A percentile compares a stretch with the other conserved stretches of the same genome.
These are phyloP conservation scores for Hanseniaspora jakobsenii DNA, from an alignment of 805 yeast genomes.

Conservation along the genomic window DNA sequence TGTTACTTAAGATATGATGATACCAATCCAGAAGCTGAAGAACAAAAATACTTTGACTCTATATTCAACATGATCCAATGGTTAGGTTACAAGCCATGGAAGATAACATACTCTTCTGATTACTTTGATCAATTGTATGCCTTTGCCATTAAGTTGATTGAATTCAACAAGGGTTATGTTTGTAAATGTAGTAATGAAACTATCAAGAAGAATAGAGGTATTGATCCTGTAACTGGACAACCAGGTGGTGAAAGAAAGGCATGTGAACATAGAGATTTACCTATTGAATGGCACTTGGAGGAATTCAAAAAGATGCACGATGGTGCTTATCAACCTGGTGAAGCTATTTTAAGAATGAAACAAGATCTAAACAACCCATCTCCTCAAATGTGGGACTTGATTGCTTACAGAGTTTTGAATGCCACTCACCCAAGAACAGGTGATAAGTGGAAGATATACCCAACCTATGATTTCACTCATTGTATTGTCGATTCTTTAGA, in stretches of 20 bases:
- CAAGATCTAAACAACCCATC: constrained; percentile 81
- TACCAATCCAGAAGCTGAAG: constrained; percentile 98
- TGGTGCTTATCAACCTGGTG: constrained; percentile 78
- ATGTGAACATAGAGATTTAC: constrained; percentile 60
- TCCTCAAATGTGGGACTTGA: constrained; percentile 99
- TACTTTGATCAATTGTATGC: constrained; percentile 82
- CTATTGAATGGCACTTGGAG: constrained; percentile 58
- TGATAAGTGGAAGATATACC: constrained; percentile 92
- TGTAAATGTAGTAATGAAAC: constrained; percentile 90
- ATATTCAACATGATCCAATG: constrained; percentile 76
- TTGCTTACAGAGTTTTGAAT: constrained; percentile 87
- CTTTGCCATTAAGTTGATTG: constrained; percentile 73
- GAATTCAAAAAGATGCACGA: constrained; percentile 88
- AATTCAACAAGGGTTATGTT: constrained; percentile 66
- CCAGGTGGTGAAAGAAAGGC: constrained; percentile 86
- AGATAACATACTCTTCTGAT: constrained; percentile 89
- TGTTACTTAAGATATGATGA: constrained; percentile 94
- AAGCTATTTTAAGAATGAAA: constrained; percentile 93
- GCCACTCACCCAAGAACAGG: constrained; percentile 96
- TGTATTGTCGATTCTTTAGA: constrained; percentile 97
- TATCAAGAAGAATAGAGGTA: constrained; percentile 80
- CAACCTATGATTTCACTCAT: constrained; percentile 97
- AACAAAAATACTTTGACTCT: constrained; percentile 75
- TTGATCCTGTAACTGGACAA: constrained; percentile 70
- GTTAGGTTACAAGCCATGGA: constrained; percentile 92